Conservation (phyloP, 2,329 filamentous ascomycete genomes). For the Alternaria incomplexa region DNA sequence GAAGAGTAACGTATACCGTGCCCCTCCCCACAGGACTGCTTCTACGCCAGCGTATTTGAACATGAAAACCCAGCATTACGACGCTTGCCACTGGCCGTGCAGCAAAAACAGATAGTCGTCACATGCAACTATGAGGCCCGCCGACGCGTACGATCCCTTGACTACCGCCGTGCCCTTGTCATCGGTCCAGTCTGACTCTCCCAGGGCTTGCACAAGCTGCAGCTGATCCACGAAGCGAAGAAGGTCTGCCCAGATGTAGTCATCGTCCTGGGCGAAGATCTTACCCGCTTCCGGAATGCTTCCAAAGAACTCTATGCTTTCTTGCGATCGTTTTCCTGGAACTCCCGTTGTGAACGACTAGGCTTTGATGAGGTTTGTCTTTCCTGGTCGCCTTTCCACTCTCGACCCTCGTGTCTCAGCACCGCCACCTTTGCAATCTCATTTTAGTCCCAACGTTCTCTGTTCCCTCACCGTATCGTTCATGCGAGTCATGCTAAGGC, state of each 20-base stretch:
- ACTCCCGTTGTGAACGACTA: conserved; percentile 75
- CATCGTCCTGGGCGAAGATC: conserved; percentile 80
- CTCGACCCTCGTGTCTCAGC: conserved; percentile 4
- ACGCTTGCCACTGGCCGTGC: conserved; percentile 77
- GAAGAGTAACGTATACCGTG: conserved; percentile 3
- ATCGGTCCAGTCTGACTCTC: neutral
- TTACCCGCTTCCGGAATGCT: conserved; percentile 77
- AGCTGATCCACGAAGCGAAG: conserved; percentile 82
- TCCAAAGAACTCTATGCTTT: conserved; percentile 82
- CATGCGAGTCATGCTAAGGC: conserved; percentile 7
- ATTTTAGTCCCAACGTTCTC: neutral
- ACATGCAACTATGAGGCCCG: conserved; percentile 84
- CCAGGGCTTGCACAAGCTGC: conserved; percentile 74
- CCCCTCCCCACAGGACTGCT: conserved; percentile 69
- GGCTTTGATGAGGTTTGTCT: conserved; percentile 82
- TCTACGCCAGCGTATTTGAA: conserved; percentile 92
- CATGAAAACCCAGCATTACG: conserved; percentile 77
- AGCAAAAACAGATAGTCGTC: conserved; percentile 85
- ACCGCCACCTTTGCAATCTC: neutral
- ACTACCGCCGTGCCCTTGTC: conserved; percentile 4
- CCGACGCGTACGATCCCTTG: conserved; percentile 54
- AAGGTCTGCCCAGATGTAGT: conserved; percentile 80
- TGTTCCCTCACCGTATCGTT: neutral
- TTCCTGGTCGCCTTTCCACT: neutral
- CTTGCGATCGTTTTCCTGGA: conserved; percentile 78